phyloP scores from a whole-genome alignment of 768 basidiomycete species.

The Russula lepida region DNA sequence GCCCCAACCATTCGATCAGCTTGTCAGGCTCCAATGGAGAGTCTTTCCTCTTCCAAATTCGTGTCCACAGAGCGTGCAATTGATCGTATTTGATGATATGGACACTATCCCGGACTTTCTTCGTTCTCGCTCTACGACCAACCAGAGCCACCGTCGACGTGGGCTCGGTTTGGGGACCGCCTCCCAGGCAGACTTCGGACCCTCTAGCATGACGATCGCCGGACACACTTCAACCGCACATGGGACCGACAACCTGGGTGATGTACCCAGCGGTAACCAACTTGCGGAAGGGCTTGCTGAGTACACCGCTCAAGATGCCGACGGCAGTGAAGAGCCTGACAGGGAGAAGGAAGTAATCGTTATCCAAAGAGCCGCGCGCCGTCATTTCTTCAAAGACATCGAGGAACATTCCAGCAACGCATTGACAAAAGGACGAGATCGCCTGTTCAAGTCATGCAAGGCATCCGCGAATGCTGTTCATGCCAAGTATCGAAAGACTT shows the following conservation, averaged over 20 bases:
- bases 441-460: constrained; percentile 6
- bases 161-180: background rate
- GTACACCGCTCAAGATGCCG: constrained; percentile 1
- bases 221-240: background rate
- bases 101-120: background rate
- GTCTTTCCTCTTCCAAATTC: background rate
- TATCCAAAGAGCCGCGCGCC: constrained; percentile 6
- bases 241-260: background rate
- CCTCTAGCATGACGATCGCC: background rate
- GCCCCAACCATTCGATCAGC: background rate
- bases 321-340: background rate
- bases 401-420: background rate
- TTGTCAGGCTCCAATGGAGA: background rate
- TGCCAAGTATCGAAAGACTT: constrained; percentile 1
- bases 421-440: background rate
- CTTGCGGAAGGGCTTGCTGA: background rate
- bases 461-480: background rate
- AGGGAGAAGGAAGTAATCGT: background rate
- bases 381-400: background rate
- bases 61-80: background rate
- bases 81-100: background rate
- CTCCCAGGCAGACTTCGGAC: background rate
- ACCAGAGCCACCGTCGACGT: background rate
- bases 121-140: background rate
- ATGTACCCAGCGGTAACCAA: background rate